These are phyloP conservation scores for Gracilaria domingensis DNA, from an alignment of 23 red algal genomes.

Conservation along the genomic window DNA sequence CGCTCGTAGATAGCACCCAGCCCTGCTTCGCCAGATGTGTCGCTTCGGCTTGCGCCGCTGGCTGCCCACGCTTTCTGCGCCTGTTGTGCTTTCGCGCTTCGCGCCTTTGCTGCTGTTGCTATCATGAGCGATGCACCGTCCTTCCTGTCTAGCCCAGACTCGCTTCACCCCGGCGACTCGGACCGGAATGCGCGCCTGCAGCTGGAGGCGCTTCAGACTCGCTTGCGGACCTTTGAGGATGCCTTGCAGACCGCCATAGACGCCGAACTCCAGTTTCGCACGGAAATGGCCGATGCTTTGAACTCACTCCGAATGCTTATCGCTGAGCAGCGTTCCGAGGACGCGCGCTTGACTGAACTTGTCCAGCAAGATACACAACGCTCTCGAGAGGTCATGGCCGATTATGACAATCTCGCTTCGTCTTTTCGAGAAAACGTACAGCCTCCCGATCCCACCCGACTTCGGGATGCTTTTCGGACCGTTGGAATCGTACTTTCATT, in stretches of 20 bases:
- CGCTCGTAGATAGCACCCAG: neutral
- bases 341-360: conserved; percentile 9
- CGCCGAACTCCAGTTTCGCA: conserved; percentile 21
- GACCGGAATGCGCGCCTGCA: conserved; percentile 18
- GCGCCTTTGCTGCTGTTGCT: neutral
- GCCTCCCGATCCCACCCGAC: conserved; percentile 39
- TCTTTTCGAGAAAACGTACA: conserved; percentile 29
- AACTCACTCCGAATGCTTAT: conserved; percentile 22
- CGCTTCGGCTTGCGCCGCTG: neutral
- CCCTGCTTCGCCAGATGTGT: neutral
- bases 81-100: neutral
- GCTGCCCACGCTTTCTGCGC: neutral
- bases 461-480: conserved; percentile 32
- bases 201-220: conserved; percentile 5
- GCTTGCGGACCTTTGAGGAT: conserved; percentile 21
- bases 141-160: conserved; percentile 1
- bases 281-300: conserved; percentile 15
- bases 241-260: conserved; percentile 26
- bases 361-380: conserved; percentile 37
- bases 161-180: neutral
- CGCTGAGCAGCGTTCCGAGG: conserved; percentile 3
- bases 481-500: conserved; percentile 43
- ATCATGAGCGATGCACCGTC: conserved; percentile 25
- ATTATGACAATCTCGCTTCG: conserved; percentile 45
- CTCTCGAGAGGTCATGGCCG: conserved; percentile 41